These are phyloP conservation scores for Bipolaris cookei DNA, from an alignment of 2,329 filamentous ascomycete genomes.

Conservation along the genomic window DNA sequence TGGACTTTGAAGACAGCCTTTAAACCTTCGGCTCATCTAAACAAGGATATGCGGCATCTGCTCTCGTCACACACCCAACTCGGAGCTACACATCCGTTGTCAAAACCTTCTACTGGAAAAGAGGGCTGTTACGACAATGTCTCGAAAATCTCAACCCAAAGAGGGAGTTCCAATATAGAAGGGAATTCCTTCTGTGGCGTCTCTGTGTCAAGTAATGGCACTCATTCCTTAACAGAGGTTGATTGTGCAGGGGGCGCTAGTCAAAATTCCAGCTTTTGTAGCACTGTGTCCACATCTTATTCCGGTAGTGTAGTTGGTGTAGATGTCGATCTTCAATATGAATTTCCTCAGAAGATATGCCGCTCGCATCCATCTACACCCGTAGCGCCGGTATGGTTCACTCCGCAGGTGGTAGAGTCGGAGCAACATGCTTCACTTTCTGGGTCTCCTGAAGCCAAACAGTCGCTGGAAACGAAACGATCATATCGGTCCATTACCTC, in stretches of 20 bases:
- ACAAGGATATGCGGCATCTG: constrained; percentile 5
- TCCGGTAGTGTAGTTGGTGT: constrained; percentile 46
- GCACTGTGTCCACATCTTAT: constrained; percentile 44
- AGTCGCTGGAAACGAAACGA: constrained; percentile 4
- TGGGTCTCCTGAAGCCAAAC: constrained; percentile 13
- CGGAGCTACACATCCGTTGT: constrained; percentile 16
- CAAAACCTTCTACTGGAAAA: constrained; percentile 20
- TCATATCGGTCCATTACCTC: constrained; percentile 38
- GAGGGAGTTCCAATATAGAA: constrained; percentile 29
- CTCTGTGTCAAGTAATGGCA: constrained; percentile 23
- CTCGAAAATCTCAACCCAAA: constrained; percentile 20
- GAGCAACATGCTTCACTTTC: constrained; percentile 23
- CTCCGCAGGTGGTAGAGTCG: constrained; percentile 30
- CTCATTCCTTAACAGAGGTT: constrained; percentile 26
- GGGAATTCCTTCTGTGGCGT: constrained; percentile 34
- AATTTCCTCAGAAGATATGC: constrained; percentile 15
- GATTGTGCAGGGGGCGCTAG: constrained; percentile 27
- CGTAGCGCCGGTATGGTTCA: constrained; percentile 36
- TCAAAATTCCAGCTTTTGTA: constrained; percentile 43
- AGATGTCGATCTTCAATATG: constrained; percentile 42
- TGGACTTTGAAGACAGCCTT: constrained; percentile 7
- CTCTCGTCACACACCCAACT: constrained; percentile 7
- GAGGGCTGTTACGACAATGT: constrained; percentile 18
- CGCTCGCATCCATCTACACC: constrained; percentile 34
- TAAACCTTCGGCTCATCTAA: constrained; percentile 15